A percentile compares a stretch with the other conserved stretches of the same genome.
These are phyloP conservation scores for Russula earlei DNA, from an alignment of 768 basidiomycete genomes.

Conservation along the genomic window DNA sequence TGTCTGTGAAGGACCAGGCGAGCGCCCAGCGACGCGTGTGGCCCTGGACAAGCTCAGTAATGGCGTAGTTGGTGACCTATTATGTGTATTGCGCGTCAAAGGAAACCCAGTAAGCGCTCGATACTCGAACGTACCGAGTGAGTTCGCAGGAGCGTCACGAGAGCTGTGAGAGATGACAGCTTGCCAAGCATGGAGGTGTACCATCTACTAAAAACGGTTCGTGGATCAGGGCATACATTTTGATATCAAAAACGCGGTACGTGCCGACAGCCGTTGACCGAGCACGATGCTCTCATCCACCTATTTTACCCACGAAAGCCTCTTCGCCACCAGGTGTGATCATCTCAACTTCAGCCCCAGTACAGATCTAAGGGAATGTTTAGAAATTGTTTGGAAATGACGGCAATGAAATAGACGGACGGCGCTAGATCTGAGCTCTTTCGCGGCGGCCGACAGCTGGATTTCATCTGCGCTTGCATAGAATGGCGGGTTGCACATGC, in stretches of 20 bases:
- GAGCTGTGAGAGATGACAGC: slow-evolving; percentile 54
- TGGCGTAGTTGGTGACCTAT: slow-evolving; percentile 79
- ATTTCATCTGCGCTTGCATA: slow-evolving; percentile 73
- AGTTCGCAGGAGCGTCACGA: slow-evolving; percentile 47
- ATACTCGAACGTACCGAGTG: slow-evolving; percentile 30
- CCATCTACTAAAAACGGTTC: slow-evolving; percentile 47
- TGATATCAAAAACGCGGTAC: slow-evolving; percentile 11
- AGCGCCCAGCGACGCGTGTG: slow-evolving; percentile 89
- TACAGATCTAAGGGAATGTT: slow-evolving; percentile 52
- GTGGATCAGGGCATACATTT: neutral
- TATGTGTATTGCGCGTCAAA: neutral
- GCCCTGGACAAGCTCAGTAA: slow-evolving; percentile 79
- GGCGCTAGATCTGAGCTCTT: slow-evolving; percentile 59
- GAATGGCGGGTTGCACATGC: slow-evolving; percentile 97
- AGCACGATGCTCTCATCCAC: slow-evolving; percentile 57
- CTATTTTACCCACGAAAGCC: slow-evolving; percentile 67
- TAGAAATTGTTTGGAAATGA: neutral
- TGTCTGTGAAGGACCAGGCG: slow-evolving; percentile 68
- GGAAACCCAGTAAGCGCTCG: neutral
- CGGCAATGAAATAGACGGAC: slow-evolving; percentile 33
- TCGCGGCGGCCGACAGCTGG: slow-evolving; percentile 43
- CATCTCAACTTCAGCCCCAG: slow-evolving; percentile 82
- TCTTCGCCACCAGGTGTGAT: slow-evolving; percentile 83
- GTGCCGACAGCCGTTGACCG: slow-evolving; percentile 50
- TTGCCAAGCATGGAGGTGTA: slow-evolving; percentile 92